A percentile compares a stretch with the other conserved stretches of the same genome.
Evolutionary conservation across 2,329 filamentous ascomycete genomes (phyloP).

Genomic region (Nemania sp.): DNA sequence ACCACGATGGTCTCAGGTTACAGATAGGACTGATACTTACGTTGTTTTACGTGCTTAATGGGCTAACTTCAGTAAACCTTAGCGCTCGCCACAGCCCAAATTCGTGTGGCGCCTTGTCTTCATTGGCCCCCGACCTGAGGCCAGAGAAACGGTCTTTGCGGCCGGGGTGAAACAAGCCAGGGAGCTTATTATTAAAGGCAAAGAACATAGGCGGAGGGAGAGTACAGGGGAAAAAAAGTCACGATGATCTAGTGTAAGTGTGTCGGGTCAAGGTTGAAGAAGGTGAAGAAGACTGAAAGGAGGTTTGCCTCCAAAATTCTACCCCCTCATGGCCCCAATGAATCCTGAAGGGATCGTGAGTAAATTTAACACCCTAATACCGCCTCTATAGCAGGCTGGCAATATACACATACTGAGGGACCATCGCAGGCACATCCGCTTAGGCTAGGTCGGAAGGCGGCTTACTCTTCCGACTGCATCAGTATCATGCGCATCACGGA

Average conservation of each 20-base stretch:
- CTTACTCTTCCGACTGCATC: background rate
- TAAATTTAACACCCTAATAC: background rate
- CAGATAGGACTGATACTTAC: background rate
- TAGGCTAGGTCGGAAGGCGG: background rate
- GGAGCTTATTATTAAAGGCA: background rate
- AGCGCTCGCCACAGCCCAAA: conserved; percentile 11
- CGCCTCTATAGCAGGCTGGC: background rate
- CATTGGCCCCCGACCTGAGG: background rate
- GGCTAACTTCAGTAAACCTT: background rate
- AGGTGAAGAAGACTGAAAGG: too few relatives aligned
- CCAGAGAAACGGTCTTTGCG: background rate
- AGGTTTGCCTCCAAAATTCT: too few relatives aligned
- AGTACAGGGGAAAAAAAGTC: background rate
- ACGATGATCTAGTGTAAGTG: background rate
- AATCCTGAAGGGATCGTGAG: background rate
- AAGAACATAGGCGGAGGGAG: background rate
- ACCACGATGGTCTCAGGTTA: conserved; percentile 22
- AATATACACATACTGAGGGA: too few relatives aligned
- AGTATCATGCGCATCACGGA: background rate
- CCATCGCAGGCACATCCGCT: too few relatives aligned
- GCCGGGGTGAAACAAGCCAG: conserved; percentile 21
- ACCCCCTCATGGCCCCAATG: background rate
- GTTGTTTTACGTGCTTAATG: background rate
- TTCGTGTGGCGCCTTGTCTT: conserved; percentile 1
- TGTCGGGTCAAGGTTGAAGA: background rate